Percentiles rank a stretch among this genome's conserved stretches.
phyloP scores from a whole-genome alignment of 1,284 basidiomycete genomes.

The Ganoderma lingzhi region DNA sequence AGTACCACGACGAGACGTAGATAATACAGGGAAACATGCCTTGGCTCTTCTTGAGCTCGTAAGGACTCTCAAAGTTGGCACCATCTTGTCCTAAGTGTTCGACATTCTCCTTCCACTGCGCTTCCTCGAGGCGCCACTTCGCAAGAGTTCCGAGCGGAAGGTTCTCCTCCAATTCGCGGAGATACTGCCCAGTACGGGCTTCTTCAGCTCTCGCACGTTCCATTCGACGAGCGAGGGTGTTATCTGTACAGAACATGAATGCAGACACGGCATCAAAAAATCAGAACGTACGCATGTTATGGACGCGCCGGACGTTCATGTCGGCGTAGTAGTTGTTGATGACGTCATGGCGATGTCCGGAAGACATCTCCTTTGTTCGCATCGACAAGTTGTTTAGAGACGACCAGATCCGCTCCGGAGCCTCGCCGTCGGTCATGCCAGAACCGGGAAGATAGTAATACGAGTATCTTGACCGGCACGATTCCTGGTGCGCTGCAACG shows the following conservation, averaged over 20 bases:
- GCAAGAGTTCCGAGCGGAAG: neutral
- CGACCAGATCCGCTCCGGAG: constrained; percentile 18
- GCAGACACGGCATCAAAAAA: too few relatives aligned
- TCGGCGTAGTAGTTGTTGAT: constrained; percentile 19
- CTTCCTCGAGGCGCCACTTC: neutral
- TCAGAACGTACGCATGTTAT: constrained; percentile 13
- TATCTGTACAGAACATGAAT: neutral
- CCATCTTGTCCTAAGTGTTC: neutral
- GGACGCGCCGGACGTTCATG: constrained; percentile 16
- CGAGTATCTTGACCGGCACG: constrained; percentile 9
- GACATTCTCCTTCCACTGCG: neutral
- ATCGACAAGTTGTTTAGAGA: constrained; percentile 8
- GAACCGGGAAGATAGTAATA: constrained; percentile 18
- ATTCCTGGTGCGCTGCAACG: constrained; percentile 1
- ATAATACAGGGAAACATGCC: neutral
- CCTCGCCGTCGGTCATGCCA: constrained; percentile 23
- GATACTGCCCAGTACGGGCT: neutral
- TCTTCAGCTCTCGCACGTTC: neutral
- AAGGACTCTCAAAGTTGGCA: neutral
- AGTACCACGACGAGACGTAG: neutral
- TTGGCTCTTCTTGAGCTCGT: neutral
- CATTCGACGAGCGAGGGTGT: neutral
- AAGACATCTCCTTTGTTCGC: constrained; percentile 19
- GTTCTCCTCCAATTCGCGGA: neutral
- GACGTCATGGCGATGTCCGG: constrained; percentile 22